These are phyloP conservation scores for Pseudohalonectria lignicola DNA, from an alignment of 2,329 filamentous ascomycete genomes.

Conservation along the genomic window DNA sequence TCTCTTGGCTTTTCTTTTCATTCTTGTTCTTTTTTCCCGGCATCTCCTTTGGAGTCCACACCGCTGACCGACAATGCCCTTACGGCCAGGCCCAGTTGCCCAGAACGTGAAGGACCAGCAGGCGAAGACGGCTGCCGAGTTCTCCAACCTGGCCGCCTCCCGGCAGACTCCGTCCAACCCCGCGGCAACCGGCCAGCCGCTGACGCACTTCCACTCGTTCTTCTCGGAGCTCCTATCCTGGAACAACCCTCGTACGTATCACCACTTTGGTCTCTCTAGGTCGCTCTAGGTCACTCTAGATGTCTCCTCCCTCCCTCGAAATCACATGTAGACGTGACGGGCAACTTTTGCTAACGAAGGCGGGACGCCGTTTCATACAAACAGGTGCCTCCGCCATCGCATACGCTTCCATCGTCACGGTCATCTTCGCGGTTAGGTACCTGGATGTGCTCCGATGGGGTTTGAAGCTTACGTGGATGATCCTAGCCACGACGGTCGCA, in stretches of 20 bases:
- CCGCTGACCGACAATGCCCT: too few species aligned
- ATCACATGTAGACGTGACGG: too few species aligned
- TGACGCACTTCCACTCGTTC: slow-evolving; percentile 62
- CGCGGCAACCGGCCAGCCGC: slow-evolving; percentile 48
- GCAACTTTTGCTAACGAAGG: too few species aligned
- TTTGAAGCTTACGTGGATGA: slow-evolving; percentile 55
- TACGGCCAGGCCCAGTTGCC: slow-evolving; percentile 49
- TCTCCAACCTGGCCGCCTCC: slow-evolving; percentile 45
- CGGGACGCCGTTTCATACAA: too few species aligned
- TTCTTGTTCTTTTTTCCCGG: too few species aligned
- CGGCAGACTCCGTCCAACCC: slow-evolving; percentile 41
- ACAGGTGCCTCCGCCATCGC: slow-evolving; percentile 54
- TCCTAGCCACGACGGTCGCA: slow-evolving; percentile 46
- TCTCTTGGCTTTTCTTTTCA: too few species aligned
- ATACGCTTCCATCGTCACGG: slow-evolving; percentile 43
- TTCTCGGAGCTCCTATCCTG: slow-evolving; percentile 60
- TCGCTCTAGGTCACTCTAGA: too few species aligned
- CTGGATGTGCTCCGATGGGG: slow-evolving; percentile 54
- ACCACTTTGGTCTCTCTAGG: too few species aligned
- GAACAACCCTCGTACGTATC: slow-evolving; percentile 51
- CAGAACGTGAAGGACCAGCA: slow-evolving; percentile 46
- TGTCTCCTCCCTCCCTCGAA: too few species aligned
- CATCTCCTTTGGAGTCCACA: too few species aligned
- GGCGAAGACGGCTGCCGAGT: slow-evolving; percentile 42
- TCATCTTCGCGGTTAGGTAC: slow-evolving; percentile 55